Evolutionary conservation across 2,329 filamentous ascomycete species (phyloP).

Genomic region (Orbilia oligospora): DNA sequence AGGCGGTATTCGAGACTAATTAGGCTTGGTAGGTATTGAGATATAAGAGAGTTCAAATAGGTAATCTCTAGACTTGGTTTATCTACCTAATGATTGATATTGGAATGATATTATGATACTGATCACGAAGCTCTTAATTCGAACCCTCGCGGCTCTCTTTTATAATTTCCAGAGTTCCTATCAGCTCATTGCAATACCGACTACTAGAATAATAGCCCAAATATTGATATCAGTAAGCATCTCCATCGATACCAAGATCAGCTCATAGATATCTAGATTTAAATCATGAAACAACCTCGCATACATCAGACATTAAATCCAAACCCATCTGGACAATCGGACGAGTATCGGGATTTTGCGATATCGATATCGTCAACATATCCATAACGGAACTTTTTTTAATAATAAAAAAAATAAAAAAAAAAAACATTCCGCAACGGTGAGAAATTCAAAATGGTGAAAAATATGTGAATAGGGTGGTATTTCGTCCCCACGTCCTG

Average conservation of each 20-base stretch:
- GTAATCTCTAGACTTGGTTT: background rate
- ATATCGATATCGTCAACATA: slow-evolving; percentile 18
- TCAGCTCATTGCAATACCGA: too few relatives aligned
- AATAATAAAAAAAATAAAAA: too few relatives aligned
- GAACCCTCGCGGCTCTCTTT: background rate
- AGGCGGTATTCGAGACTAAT: too few relatives aligned
- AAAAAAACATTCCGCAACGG: too few relatives aligned
- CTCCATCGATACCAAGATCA: too few relatives aligned
- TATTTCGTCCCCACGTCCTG: background rate
- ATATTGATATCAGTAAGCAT: too few relatives aligned
- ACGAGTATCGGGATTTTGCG: slow-evolving; percentile 3
- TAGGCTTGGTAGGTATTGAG: too few relatives aligned
- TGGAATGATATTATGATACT: background rate
- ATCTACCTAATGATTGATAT: background rate
- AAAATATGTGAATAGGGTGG: background rate
- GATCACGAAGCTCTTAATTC: background rate
- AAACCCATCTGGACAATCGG: slow-evolving; percentile 7
- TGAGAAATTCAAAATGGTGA: background rate
- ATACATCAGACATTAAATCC: background rate
- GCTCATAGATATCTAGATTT: background rate
- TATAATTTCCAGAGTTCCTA: background rate
- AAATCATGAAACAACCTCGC: background rate
- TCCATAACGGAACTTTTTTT: background rate
- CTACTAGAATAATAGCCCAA: too few relatives aligned
- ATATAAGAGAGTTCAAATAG: background rate